Conservation (phyloP, 2,329 filamentous ascomycete genomes). For the Magnaporthiopsis incrustans region DNA sequence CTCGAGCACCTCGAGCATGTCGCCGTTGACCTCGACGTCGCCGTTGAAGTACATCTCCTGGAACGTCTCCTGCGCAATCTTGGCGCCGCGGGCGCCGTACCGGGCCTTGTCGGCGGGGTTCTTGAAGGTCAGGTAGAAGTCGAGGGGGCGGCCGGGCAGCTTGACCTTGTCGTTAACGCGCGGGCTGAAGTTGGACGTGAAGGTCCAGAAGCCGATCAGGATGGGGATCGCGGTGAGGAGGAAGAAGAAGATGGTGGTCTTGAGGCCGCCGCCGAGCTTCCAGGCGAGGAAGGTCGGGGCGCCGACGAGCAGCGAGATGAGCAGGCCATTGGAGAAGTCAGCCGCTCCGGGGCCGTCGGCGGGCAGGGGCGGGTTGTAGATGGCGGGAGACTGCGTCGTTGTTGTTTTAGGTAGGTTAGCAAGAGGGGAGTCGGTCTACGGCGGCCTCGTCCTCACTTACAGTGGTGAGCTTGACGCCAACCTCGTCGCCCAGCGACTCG, state of each 20-base stretch:
- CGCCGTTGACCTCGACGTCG: conserved; percentile 91
- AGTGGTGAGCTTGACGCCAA: conserved; percentile 46
- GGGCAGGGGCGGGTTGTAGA: conserved; percentile 90
- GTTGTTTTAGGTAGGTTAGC: not conserved
- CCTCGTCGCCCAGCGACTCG: conserved; percentile 40
- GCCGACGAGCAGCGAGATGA: conserved; percentile 60
- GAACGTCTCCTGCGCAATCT: conserved; percentile 88
- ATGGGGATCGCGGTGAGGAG: conserved; percentile 73
- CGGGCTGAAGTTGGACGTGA: conserved; percentile 71
- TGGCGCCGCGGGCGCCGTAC: conserved; percentile 64
- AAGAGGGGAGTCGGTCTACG: not conserved
- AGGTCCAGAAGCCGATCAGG: conserved; percentile 72
- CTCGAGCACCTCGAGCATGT: conserved; percentile 81
- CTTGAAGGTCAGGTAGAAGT: conserved; percentile 85
- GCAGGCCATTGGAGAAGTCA: conserved; percentile 75
- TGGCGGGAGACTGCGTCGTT: conserved; percentile 62
- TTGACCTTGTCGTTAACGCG: conserved; percentile 89
- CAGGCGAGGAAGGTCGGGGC: conserved; percentile 76
- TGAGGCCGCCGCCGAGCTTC: conserved; percentile 75
- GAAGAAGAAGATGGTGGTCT: conserved; percentile 82
- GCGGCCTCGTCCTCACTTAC: conserved; percentile 27
- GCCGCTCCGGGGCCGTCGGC: conserved; percentile 80
- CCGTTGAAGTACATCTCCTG: conserved; percentile 97
- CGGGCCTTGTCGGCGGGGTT: conserved; percentile 50
- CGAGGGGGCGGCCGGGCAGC: conserved; percentile 77